phyloP scores from a whole-genome alignment of 2,329 filamentous ascomycete species.

The Trichoderma sp. region DNA sequence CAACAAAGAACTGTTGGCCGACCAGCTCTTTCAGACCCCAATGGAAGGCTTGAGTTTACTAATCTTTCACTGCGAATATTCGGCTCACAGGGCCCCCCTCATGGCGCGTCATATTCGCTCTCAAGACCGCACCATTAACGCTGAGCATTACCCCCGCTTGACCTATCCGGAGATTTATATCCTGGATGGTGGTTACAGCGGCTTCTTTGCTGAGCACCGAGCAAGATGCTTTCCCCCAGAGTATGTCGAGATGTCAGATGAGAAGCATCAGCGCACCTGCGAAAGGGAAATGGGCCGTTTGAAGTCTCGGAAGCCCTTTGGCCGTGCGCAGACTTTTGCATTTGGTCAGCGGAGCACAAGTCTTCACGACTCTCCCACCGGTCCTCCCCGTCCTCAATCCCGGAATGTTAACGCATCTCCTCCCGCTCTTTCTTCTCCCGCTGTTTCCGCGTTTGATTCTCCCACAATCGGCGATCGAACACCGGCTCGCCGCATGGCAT shows the following conservation, averaged over 20 bases:
- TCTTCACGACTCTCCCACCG: conserved; percentile 60
- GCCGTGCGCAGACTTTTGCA: conserved; percentile 88
- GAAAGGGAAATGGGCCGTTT: conserved; percentile 93
- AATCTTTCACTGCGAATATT: conserved; percentile 98
- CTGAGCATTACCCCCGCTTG: conserved; percentile 79
- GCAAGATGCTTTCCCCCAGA: conserved; percentile 86
- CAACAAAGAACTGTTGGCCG: conserved; percentile 84
- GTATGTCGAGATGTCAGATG: conserved; percentile 94
- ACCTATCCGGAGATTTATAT: conserved; percentile 98
- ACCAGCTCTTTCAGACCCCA: conserved; percentile 70
- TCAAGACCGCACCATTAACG: conserved; percentile 81
- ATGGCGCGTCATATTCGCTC: conserved; percentile 94
- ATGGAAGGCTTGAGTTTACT: conserved; percentile 73
- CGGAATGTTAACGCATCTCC: conserved; percentile 37
- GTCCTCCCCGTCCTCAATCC: conserved; percentile 43
- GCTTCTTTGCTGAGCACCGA: conserved; percentile 79
- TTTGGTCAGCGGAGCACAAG: conserved; percentile 72
- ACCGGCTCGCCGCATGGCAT: conserved; percentile 61
- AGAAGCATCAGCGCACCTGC: conserved; percentile 87
- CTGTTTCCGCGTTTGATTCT: conserved; percentile 45
- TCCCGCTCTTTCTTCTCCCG: conserved; percentile 41
- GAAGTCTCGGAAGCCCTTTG: conserved; percentile 82
- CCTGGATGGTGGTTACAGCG: conserved; percentile 91
- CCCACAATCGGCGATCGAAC: conserved; percentile 45
- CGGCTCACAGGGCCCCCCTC: conserved; percentile 88